A percentile compares a stretch with the other conserved stretches of the same genome.
phyloP scores from a whole-genome alignment of 1,284 basidiomycete genomes.

The Apiotrichum montevideense region DNA sequence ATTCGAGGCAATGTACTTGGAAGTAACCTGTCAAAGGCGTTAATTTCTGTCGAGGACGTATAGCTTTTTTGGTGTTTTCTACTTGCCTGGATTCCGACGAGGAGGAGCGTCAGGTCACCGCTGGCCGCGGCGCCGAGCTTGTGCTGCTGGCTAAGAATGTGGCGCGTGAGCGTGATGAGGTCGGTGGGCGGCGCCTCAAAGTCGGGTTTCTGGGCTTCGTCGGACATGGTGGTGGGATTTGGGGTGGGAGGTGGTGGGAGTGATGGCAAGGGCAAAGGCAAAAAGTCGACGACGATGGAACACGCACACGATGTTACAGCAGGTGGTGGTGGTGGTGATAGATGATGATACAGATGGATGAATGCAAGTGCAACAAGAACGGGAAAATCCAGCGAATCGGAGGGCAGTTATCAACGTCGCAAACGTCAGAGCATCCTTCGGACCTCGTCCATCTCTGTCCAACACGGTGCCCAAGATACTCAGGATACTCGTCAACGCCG shows the following conservation, averaged over 20 bases:
- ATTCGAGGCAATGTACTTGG: constrained; percentile 92
- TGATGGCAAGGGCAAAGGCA: too few relatives aligned
- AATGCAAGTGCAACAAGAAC: neutral
- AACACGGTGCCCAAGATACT: too few relatives aligned
- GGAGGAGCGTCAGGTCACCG: constrained; percentile 88
- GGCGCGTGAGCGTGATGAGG: constrained; percentile 84
- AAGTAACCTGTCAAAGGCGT: constrained; percentile 47
- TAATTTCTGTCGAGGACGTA: constrained; percentile 5
- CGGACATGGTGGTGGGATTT: constrained; percentile 4
- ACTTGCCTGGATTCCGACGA: constrained; percentile 85
- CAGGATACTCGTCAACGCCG: too few relatives aligned
- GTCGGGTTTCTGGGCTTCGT: constrained; percentile 1
- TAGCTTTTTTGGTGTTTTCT: constrained; percentile 52
- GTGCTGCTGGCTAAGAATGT: constrained; percentile 77
- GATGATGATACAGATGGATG: neutral
- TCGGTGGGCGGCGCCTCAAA: constrained; percentile 68
- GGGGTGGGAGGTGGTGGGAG: too few relatives aligned
- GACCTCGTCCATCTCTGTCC: too few relatives aligned
- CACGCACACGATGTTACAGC: too few relatives aligned
- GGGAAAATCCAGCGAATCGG: too few relatives aligned
- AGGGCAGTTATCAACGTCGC: too few relatives aligned
- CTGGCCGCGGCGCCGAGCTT: constrained; percentile 71
- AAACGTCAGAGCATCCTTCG: too few relatives aligned
- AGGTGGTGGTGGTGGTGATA: neutral
- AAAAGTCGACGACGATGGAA: too few relatives aligned